Percentiles rank a stretch among this genome's conserved stretches.
Conservation (phyloP, 805 yeast genomes). For the Allodekkera sacchari region DNA sequence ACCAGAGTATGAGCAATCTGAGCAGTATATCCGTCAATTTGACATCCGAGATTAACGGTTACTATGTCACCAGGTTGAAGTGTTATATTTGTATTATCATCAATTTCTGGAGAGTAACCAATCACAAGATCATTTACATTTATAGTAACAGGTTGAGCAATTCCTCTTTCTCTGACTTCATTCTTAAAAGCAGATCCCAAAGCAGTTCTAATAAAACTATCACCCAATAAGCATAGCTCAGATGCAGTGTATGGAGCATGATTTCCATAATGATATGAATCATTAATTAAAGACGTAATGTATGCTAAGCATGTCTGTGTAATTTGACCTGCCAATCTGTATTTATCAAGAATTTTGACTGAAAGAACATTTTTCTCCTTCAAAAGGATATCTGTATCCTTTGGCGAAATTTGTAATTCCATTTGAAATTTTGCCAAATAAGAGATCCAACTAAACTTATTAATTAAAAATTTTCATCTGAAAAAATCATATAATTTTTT, state of each 20-base stretch:
- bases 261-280: conserved; percentile 56
- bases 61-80: conserved; percentile 77
- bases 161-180: conserved; percentile 77
- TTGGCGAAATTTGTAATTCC: conserved; percentile 72
- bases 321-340: conserved; percentile 83
- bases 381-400: conserved; percentile 64
- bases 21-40: conserved; percentile 92
- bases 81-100: conserved; percentile 40
- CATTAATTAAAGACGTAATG: conserved; percentile 57
- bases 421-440: too few relatives aligned
- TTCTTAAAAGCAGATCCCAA: conserved; percentile 52
- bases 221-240: conserved; percentile 78
- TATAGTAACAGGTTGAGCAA: conserved; percentile 84
- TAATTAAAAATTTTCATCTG: too few relatives aligned
- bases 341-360: conserved; percentile 62
- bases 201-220: conserved; percentile 58
- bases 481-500: too few relatives aligned
- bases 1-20: conserved; percentile 81
- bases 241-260: conserved; percentile 43
- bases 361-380: conserved; percentile 63
- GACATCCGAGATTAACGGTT: conserved; percentile 80
- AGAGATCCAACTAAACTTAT: too few relatives aligned
- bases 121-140: conserved; percentile 71
- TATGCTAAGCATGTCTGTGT: conserved; percentile 74
- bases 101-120: conserved; percentile 85